phyloP scores from a whole-genome alignment of 257 asterid genomes.

The Nicotiana obtusifolia region DNA sequence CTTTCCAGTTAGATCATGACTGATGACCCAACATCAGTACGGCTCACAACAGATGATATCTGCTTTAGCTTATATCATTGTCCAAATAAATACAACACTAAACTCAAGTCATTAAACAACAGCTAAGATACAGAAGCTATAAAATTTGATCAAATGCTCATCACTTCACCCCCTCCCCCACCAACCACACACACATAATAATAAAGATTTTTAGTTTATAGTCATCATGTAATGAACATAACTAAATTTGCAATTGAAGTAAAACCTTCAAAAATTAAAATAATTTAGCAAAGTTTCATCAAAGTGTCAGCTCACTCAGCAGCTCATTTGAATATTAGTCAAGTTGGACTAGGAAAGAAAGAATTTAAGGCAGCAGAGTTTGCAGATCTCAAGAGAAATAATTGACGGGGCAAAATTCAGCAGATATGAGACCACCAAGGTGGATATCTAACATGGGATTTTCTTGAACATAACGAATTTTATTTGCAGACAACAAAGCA shows the following conservation, averaged over 20 bases:
- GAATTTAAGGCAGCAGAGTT: constrained; percentile 6
- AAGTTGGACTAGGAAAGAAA: too few species aligned
- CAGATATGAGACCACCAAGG: constrained; percentile 33
- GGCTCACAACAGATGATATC: neutral
- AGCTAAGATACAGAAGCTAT: neutral
- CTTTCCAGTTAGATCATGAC: neutral
- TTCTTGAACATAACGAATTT: constrained; percentile 33
- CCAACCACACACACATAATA: too few species aligned
- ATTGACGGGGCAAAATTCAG: constrained; percentile 33
- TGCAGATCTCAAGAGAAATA: constrained; percentile 41
- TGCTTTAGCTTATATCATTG: neutral
- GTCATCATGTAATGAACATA: neutral
- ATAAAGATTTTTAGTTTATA: too few species aligned
- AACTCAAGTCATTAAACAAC: neutral
- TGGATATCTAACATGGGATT: constrained; percentile 30
- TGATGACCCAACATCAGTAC: neutral
- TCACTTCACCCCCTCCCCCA: neutral
- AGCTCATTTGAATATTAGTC: too few species aligned
- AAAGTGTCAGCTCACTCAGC: too few species aligned
- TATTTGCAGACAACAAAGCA: constrained; percentile 24
- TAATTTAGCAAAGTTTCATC: neutral
- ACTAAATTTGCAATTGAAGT: too few species aligned
- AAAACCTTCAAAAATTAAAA: too few species aligned
- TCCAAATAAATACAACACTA: neutral
- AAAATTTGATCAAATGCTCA: too few species aligned